A percentile compares a stretch with the other conserved stretches of the same genome.
Evolutionary conservation across 2,329 filamentous ascomycete species (phyloP).

Genomic region (Epichloe sylvatica): DNA sequence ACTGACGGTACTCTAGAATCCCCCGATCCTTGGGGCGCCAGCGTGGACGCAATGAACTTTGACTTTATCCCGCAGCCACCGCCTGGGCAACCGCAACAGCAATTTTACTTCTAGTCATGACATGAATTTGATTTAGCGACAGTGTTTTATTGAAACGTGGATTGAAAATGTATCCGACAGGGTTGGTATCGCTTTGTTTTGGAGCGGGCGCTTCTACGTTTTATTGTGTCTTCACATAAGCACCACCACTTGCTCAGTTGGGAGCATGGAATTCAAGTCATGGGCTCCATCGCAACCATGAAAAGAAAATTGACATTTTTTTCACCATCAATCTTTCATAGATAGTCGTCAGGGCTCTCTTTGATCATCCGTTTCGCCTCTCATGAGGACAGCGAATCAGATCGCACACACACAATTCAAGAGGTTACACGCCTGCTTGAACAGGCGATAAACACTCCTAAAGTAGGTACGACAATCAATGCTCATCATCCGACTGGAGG

Average conservation of each 20-base stretch:
- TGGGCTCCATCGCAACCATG: too few species aligned
- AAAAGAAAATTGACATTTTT: background rate
- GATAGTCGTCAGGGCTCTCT: slow-evolving; percentile 31
- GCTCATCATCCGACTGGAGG: slow-evolving; percentile 34
- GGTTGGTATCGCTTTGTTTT: background rate
- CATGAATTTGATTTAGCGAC: background rate
- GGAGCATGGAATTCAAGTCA: too few species aligned
- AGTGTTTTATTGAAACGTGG: too few species aligned
- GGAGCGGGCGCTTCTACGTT: background rate
- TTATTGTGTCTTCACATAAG: too few species aligned
- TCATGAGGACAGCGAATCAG: slow-evolving; percentile 1
- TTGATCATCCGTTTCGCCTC: slow-evolving; percentile 29
- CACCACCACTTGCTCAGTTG: too few species aligned
- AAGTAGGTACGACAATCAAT: slow-evolving; percentile 18
- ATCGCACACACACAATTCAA: slow-evolving; percentile 1
- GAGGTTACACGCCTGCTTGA: slow-evolving; percentile 25
- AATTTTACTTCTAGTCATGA: slow-evolving; percentile 38
- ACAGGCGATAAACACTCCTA: slow-evolving; percentile 17
- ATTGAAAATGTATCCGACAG: too few species aligned
- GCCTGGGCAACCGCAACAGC: slow-evolving; percentile 42
- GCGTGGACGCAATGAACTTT: slow-evolving; percentile 42
- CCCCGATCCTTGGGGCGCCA: slow-evolving; percentile 44
- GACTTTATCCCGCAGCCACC: slow-evolving; percentile 47
- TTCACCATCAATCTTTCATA: background rate
- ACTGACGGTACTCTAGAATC: too few species aligned